These are phyloP conservation scores for Ustilago xerochloae DNA, from an alignment of 1,284 basidiomycete species.

Conservation along the genomic window DNA sequence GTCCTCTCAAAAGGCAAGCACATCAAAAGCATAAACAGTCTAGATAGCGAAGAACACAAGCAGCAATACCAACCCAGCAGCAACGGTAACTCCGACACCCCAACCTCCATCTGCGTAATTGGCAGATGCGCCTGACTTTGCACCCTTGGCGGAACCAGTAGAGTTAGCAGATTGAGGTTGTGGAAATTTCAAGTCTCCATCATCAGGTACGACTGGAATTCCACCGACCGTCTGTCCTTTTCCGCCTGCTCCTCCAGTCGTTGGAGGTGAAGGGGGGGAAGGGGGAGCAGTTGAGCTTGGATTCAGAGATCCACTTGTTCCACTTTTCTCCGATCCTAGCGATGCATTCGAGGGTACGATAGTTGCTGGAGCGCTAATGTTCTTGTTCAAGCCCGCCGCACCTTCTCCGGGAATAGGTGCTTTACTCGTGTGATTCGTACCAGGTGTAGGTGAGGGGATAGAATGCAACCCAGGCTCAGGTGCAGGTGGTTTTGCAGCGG, in stretches of 20 bases:
- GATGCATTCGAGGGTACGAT: background rate
- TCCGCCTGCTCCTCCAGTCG: background rate
- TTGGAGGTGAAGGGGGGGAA: background rate
- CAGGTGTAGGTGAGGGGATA: background rate
- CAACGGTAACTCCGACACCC: background rate
- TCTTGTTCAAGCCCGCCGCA: background rate
- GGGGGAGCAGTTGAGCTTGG: slow-evolving; percentile 13
- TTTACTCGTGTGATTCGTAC: background rate
- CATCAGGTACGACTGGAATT: slow-evolving; percentile 9
- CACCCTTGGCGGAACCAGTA: background rate
- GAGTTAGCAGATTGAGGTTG: background rate
- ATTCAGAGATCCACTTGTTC: slow-evolving; percentile 12
- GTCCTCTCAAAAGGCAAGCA: too few relatives aligned
- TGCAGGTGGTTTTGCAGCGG: slow-evolving; percentile 11
- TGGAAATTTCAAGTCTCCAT: slow-evolving; percentile 10
- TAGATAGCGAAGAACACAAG: background rate
- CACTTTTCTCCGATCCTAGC: too few relatives aligned
- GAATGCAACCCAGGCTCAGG: slow-evolving; percentile 1
- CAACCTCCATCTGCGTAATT: background rate
- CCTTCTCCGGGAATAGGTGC: background rate
- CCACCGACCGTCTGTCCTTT: background rate
- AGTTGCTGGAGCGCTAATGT: background rate
- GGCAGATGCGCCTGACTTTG: background rate
- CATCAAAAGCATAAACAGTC: background rate
- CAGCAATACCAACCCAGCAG: background rate